Evolutionary conservation across 208 protist genomes (phyloP).

Genomic region (Phytomonas sp.): DNA sequence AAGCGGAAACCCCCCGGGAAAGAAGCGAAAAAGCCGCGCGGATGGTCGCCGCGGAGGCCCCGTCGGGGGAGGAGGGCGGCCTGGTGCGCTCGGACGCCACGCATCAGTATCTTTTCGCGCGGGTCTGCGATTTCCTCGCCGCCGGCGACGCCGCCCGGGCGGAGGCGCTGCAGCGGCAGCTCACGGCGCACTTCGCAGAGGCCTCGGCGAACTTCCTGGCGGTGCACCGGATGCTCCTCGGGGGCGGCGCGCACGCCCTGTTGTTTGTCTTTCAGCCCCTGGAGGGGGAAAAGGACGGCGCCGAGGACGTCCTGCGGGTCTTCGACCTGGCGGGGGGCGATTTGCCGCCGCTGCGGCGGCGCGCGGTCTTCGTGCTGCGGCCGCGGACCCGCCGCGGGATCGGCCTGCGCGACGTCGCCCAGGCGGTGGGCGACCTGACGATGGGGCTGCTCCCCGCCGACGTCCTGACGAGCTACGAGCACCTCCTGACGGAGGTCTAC

Average conservation of each 20-base stretch:
- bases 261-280: constrained; percentile 83
- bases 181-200: constrained; percentile 71
- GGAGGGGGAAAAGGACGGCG: constrained; percentile 9
- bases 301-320: constrained; percentile 62
- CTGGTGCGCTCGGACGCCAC: constrained; percentile 59
- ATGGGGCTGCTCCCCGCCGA: constrained; percentile 85
- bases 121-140: constrained; percentile 84
- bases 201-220: constrained; percentile 80
- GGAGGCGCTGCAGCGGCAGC: constrained; percentile 60
- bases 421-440: constrained; percentile 74
- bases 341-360: constrained; percentile 61
- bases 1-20: too few species aligned
- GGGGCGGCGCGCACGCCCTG: constrained; percentile 59
- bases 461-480: constrained; percentile 77
- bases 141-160: constrained; percentile 46
- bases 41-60: not conserved
- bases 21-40: constrained; percentile 16
- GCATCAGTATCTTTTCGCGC: constrained; percentile 83
- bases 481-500: constrained; percentile 89
- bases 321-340: constrained; percentile 48
- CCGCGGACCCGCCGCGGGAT: constrained; percentile 49
- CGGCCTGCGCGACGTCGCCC: constrained; percentile 54
- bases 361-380: constrained; percentile 78
- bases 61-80: constrained; percentile 1
- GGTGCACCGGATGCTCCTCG: constrained; percentile 79